Evolutionary conservation across 345 rosid species (phyloP), one percentile per base, ranked within the genome.

Genomic region (Arabis hirsuta): DNA sequence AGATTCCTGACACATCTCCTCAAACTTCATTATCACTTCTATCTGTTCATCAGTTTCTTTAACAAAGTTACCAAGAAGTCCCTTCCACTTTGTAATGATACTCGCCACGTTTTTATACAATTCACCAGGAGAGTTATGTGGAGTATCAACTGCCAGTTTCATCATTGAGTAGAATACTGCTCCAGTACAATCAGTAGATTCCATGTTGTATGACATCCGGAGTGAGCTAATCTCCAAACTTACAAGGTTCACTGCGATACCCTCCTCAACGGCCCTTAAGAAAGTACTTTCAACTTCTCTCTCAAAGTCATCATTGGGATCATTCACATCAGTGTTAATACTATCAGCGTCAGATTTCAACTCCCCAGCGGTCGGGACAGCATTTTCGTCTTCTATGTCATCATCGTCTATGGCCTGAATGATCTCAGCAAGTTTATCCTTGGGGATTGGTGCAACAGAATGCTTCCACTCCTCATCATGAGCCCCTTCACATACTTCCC

Each of bases 261-360:
- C 85, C 78, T 95, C 99, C 65, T 86, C 73, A 62, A 84, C 91
- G 24, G 93, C 99, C 80, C 97, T 89, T 67, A 95, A 80, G 73
- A 95, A 90, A 7, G 99, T 95, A 54, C 86, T 96, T 81, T 95
- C 99, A 79, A 90, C 97, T 90, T 95, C 99, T 85, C 79, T 89
- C 87, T 87, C 99, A 75, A 91, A 95, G 44, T 88, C 97, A 76
- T 88, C 92, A 73, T 77, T 79, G 22, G 83, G 76, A 73, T 82
- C 90, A 62, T 79, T 88, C 66, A 54, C 60, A 67, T 82, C 87
- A 46, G 76, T 83, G 73, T 67, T 75, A 41, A 75, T 73, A 77
- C 75, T 73, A 36, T 80, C 81, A 54, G 67, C 72, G 61, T 78
- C 89, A 65, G 88, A 73, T 81, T 81, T 84, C 69, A 80, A 62